Evolutionary conservation across 2,329 filamentous ascomycete species (phyloP), one percentile per base, ranked within the genome.

Genomic region (Hypoxylon sp.): DNA sequence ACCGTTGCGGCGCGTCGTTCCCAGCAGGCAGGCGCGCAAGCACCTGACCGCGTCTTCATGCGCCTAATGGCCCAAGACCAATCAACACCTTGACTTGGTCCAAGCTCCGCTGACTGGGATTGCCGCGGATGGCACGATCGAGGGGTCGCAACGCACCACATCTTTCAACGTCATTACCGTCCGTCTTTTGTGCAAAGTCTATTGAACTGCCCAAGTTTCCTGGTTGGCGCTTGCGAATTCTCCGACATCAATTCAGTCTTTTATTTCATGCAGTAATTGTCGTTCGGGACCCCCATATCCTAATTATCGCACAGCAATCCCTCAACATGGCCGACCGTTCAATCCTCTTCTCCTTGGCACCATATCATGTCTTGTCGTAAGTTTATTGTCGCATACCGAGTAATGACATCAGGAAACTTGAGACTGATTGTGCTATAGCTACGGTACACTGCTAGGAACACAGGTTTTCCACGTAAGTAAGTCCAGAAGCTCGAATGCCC

Each of bases 401-500:
- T 27, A 7, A 6, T n/a, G 48, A 1, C 31, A 27, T 51, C 15
- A 6, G 24, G 4, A 50, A 46, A 6, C 29, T 21, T 37, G 17
- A 17, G 29, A 39, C 47, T 69, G 42, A 72, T 35, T 42, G 7
- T 31, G 1, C 21, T 15, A 51, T 73, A 96, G 93, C 78, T 97
- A 97, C 82, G 94, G 93, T 72, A 94, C 93, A 19, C 87, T 98
- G 54, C 85, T 98, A 13, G 96, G 96, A 71, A 91, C 91, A 29
- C 92, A 93, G 42, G 86, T 97, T 79, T 98, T 94, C 81, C 93
- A 98, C 79, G 91, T 92, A 81, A 79, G 80, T 66, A 48, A n/a
- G n/a, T n/a, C 17, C 39, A 11, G n/a, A 44, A 44, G 29, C 51
- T 57, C 21, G 31, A 27, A 46, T 6, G 39, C 24, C 47, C 53